These are phyloP conservation scores for Lipomyces orientalis DNA, from an alignment of 805 yeast species.

Conservation along the genomic window DNA sequence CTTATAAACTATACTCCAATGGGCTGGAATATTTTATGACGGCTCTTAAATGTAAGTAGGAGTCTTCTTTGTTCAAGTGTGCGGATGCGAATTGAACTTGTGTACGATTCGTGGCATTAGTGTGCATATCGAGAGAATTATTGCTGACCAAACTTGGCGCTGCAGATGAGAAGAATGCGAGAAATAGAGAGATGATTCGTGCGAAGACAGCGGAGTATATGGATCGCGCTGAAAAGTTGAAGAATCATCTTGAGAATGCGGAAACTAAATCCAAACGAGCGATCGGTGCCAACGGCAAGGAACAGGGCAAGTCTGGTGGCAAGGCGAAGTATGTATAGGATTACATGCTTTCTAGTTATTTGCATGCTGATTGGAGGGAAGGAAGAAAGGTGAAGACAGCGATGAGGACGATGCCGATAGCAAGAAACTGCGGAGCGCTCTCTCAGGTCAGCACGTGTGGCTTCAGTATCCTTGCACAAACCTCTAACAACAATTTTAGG, in stretches of 20 bases:
- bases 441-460: constrained; percentile 60
- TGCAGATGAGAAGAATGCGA: constrained; percentile 79
- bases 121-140: neutral
- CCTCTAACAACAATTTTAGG: constrained; percentile 14
- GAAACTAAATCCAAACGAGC: constrained; percentile 46
- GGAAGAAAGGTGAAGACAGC: constrained; percentile 51
- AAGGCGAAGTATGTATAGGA: constrained; percentile 26
- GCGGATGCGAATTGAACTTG: neutral
- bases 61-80: neutral
- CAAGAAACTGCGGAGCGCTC: constrained; percentile 86
- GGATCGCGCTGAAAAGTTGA: constrained; percentile 90
- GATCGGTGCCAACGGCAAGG: constrained; percentile 37
- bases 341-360: neutral
- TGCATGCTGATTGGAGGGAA: constrained; percentile 4
- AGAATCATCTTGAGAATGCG: constrained; percentile 78
- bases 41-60: constrained; percentile 72
- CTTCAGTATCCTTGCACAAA: neutral
- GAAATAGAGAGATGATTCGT: constrained; percentile 85
- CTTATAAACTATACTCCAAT: constrained; percentile 87
- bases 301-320: constrained; percentile 26
- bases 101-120: constrained; percentile 4
- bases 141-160: neutral
- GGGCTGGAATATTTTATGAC: constrained; percentile 95
- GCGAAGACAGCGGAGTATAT: constrained; percentile 90
- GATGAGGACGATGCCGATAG: constrained; percentile 77